Conservation (phyloP, 345 rosid genomes). For the Dimocarpus longan region DNA sequence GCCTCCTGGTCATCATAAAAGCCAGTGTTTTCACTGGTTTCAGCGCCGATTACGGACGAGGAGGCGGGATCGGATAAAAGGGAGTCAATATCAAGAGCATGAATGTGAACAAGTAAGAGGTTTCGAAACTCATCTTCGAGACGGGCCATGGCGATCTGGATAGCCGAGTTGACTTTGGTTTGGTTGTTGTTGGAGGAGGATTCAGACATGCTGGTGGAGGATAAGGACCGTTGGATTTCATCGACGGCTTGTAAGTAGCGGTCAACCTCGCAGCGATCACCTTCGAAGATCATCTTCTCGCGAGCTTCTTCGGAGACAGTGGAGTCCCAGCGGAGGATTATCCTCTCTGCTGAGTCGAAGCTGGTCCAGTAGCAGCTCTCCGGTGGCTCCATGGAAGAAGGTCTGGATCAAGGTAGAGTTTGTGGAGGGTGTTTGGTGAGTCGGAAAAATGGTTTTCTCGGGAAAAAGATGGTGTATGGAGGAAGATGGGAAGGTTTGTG, state of each 20-base stretch:
- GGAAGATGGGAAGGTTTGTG: background rate
- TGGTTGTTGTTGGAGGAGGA: constrained; percentile 11
- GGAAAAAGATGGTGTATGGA: background rate
- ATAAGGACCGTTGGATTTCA: constrained; percentile 69
- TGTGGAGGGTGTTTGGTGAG: background rate
- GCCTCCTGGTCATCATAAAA: no score
- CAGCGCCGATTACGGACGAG: constrained; percentile 20
- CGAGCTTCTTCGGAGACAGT: constrained; percentile 83
- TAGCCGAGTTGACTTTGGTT: constrained; percentile 55
- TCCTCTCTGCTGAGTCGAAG: constrained; percentile 66
- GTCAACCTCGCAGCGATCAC: constrained; percentile 74
- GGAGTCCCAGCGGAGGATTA: constrained; percentile 91
- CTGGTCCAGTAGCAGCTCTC: constrained; percentile 29
- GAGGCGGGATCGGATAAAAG: constrained; percentile 40
- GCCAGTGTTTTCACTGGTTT: background rate
- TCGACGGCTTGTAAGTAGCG: constrained; percentile 88
- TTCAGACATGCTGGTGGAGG: constrained; percentile 47
- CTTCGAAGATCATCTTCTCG: constrained; percentile 82
- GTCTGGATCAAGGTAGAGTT: constrained; percentile 12
- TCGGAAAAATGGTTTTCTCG: background rate
- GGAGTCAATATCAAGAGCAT: constrained; percentile 67
- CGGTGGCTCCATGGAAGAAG: constrained; percentile 56
- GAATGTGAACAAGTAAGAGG: constrained; percentile 63
- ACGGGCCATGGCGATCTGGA: constrained; percentile 99
- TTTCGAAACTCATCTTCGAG: constrained; percentile 94